Conservation (phyloP, 108 stramenopile genomes). For the Nitzschia palea region DNA sequence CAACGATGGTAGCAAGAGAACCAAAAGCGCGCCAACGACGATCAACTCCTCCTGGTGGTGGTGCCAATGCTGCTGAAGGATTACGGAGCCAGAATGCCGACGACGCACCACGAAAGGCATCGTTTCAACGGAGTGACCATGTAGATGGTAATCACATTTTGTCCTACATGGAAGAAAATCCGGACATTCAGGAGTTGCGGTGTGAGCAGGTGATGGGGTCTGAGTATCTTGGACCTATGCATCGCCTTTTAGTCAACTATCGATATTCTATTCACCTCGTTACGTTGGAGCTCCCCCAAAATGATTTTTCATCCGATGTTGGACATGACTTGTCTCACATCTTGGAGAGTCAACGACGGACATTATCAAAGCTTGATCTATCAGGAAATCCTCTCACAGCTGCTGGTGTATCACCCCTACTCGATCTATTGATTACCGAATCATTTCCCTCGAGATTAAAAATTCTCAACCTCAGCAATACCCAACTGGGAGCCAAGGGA, state of each 20-base stretch:
- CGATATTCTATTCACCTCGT: slow-evolving; percentile 16
- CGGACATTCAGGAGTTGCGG: slow-evolving; percentile 18
- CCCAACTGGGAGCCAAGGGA: slow-evolving; percentile 24
- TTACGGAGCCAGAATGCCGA: background rate
- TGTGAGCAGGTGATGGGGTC: slow-evolving; percentile 21
- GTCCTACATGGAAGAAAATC: slow-evolving; percentile 5
- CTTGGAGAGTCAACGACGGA: slow-evolving; percentile 14
- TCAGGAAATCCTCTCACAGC: slow-evolving; percentile 28
- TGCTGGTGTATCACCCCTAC: slow-evolving; percentile 12
- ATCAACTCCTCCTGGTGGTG: too few species aligned
- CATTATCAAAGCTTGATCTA: slow-evolving; percentile 28
- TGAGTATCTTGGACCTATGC: slow-evolving; percentile 18
- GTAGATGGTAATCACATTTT: slow-evolving; percentile 11
- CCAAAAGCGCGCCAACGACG: too few species aligned
- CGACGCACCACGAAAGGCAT: background rate
- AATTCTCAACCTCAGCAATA: slow-evolving; percentile 28
- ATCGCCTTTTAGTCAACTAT: slow-evolving; percentile 9
- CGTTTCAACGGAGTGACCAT: background rate
- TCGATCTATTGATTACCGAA: slow-evolving; percentile 19
- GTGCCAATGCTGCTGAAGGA: too few species aligned
- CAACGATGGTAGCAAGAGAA: too few species aligned
- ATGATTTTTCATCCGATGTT: slow-evolving; percentile 21
- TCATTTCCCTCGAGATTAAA: slow-evolving; percentile 5
- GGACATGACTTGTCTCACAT: slow-evolving; percentile 18
- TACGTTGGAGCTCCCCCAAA: slow-evolving; percentile 31